Base-by-base conservation (phyloP, 768 basidiomycete species). In the Tulasnella sp. region DNA sequence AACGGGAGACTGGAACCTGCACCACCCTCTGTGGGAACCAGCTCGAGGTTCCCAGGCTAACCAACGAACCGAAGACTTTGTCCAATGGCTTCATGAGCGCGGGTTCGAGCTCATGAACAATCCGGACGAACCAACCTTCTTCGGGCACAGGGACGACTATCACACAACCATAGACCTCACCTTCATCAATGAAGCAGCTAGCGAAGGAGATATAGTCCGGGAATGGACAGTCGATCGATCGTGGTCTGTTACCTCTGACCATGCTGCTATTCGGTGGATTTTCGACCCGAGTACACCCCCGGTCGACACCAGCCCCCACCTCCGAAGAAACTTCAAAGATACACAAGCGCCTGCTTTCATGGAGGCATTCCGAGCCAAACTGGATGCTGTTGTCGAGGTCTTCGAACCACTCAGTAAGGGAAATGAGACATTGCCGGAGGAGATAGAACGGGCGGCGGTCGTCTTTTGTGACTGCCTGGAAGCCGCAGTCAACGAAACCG, bases 1-100 rank as follows among this genome's bases (percentile, higher is more conserved):
- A 13, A 74, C 40, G 1, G 77, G 77, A 7, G 77, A 78, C 44
- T 78, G 77, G 77, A 78, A 78, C 77, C 70, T 74, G 9, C 35
- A 73, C 16, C 77, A 78, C 72, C 77, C 77, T 7, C 40, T 44
- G 29, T 73, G 37, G 37, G 13, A 42, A 39, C 46, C 74, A n/a
- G 29, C 39, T 26, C 23, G 26, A 11, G 55, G 10, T 11, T 9
- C 3, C 1, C n/a, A 57, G 26, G 2, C 55, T 10, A 57, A 57
- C 11, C n/a, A 2, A 9, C 15, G 3, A 20, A 29, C 55, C 9
- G 55, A 57, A 10, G 55, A 23, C n/a, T n/a, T 57, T 9, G 55
- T 57, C 9, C 15, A 20, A 11, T 57, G 55, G 55, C 55, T 57
- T 3, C n/a, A 57, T 10, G 55, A 57, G 20, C 23, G 11, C 3